Percentiles rank a stretch among this genome's conserved stretches.
Evolutionary conservation across 176 grass and related monocot species (phyloP).

Genomic region (Rhynchospora breviuscula): DNA sequence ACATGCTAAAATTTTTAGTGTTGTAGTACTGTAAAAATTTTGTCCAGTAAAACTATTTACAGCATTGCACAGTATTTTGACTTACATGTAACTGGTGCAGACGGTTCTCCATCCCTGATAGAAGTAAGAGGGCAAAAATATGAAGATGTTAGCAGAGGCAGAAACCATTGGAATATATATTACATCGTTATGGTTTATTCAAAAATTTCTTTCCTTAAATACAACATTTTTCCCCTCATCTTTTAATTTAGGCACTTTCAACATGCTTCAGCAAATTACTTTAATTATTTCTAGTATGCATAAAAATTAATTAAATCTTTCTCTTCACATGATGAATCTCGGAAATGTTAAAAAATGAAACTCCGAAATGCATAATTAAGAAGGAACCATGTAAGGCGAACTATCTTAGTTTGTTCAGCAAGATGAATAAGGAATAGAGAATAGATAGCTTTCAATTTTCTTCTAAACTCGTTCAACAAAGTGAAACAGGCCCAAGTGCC

Average conservation of each 20-base stretch:
- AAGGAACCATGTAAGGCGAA: neutral
- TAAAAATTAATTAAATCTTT: neutral
- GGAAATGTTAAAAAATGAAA: neutral
- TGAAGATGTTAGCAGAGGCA: neutral
- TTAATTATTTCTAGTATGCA: neutral
- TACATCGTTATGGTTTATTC: neutral
- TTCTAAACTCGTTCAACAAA: neutral
- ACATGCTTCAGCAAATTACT: neutral
- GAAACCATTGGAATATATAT: neutral
- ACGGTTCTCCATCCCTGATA: slow-evolving; percentile 16
- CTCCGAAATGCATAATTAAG: neutral
- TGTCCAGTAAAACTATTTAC: neutral
- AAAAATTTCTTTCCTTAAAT: neutral
- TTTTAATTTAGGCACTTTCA: neutral
- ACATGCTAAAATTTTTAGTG: neutral
- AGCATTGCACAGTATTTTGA: neutral
- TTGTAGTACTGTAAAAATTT: neutral
- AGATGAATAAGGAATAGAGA: neutral
- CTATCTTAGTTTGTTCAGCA: neutral
- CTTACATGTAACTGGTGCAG: slow-evolving; percentile 20
- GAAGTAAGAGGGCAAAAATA: neutral
- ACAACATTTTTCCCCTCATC: neutral
- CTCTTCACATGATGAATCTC: neutral
- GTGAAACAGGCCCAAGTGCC: neutral
- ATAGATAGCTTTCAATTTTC: neutral